Evolutionary conservation across 208 protist species (phyloP).

Genomic region (Lotmaria passim): DNA sequence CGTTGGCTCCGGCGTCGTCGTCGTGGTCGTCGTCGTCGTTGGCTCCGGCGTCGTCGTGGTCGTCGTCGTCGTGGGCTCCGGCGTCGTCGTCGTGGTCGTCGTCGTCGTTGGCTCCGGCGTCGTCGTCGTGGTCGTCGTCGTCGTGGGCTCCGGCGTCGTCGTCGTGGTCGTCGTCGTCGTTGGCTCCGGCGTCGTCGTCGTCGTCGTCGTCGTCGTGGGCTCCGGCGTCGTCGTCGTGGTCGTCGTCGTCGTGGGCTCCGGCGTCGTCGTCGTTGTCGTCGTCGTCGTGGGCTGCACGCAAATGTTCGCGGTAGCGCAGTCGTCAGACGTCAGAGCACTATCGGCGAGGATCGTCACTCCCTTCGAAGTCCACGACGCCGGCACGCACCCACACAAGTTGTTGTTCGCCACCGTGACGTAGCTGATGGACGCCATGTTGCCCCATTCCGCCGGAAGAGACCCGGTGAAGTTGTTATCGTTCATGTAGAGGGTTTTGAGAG

Average conservation of each 20-base stretch:
- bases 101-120: not conserved
- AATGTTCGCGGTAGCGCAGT: not conserved
- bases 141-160: not conserved
- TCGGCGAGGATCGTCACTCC: not conserved
- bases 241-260: not conserved
- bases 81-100: not conserved
- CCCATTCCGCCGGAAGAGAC: slow-evolving; percentile 6
- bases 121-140: not conserved
- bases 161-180: not conserved
- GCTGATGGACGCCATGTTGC: slow-evolving; percentile 7
- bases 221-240: not conserved
- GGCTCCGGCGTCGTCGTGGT: not conserved
- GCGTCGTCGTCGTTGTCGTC: not conserved
- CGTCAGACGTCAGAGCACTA: not conserved
- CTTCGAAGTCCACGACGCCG: not conserved
- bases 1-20: not conserved
- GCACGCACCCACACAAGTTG: slow-evolving; percentile 12
- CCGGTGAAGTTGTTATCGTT: slow-evolving; percentile 12
- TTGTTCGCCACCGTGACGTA: slow-evolving; percentile 2
- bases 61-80: not conserved
- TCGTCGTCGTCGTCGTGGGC: not conserved
- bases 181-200: not conserved
- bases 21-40: not conserved
- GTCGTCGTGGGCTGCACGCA: not conserved
- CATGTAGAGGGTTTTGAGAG: not conserved